Evolutionary conservation across 169 alveolate species (phyloP), one percentile per base, ranked within the genome.

Genomic region (Eimeria praecox): DNA sequence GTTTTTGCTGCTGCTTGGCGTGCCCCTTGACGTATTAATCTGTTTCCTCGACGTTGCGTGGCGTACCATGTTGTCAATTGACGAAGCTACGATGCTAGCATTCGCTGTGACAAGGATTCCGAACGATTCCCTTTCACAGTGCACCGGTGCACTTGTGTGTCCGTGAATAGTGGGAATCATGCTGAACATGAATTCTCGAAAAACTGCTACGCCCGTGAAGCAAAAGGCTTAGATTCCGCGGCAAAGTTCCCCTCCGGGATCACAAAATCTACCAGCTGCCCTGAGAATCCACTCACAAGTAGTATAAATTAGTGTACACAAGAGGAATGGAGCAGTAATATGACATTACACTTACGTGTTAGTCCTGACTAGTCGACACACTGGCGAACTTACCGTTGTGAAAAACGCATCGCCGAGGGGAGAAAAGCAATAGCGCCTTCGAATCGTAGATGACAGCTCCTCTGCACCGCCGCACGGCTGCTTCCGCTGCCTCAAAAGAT

Each of bases 401-500:
- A 52, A 42, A 66, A 20, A 94, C 89, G 59, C 96, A 94, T n/a
- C 96, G 93, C 22, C 96, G 77, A 30, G 96, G 96, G 16, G 96
- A 83, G 54, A 94, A 94, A 40, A 94, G 89, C 33, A 94, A 62
- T 14, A 94, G 82, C 12, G 96, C 96, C 30, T 89, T 88, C 49
- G 92, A 33, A 59, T 94, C 96, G 66, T 82, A 94, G 18, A 94
- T 64, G 0, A 94, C 94, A 0, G 94, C 86, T 33, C 89, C 96
- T 52, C 96, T 94, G 66, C 96, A 94, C 89, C 80, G 73, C 14
- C 96, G 93, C 69, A 94, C 91, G 4, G 96, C 96, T 20, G 91
- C 96, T 27, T 88, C 96, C 2, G 96, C 96, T 30, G 96, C 96
- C 56, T 94, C 96, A 59, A 94, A 94, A 1, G 96, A 94, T 33